phyloP scores from a whole-genome alignment of 1,284 basidiomycete genomes.

The Ceratobasidium theobromae region DNA sequence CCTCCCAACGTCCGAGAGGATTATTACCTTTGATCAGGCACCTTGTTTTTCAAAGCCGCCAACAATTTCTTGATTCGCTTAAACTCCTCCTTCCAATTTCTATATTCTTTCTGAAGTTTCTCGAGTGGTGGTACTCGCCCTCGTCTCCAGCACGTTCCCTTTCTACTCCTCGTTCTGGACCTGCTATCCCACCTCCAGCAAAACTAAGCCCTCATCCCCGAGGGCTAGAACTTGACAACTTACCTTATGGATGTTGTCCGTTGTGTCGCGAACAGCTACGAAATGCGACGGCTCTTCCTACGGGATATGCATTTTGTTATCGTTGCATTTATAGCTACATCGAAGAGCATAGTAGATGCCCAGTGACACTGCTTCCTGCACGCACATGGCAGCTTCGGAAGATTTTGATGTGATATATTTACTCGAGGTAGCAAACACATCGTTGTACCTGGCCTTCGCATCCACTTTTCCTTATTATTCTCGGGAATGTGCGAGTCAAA shows the following conservation, averaged over 20 bases:
- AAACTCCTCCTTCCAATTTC: constrained; percentile 85
- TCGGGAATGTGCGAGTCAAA: constrained; percentile 7
- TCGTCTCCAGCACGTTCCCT: constrained; percentile 79
- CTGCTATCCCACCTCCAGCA: constrained; percentile 71
- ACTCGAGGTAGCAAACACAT: neutral
- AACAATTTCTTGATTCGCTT: constrained; percentile 69
- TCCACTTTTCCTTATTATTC: constrained; percentile 12
- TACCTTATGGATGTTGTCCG: constrained; percentile 79
- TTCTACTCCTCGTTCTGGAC: constrained; percentile 54
- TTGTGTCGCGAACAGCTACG: constrained; percentile 74
- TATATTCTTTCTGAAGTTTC: constrained; percentile 95
- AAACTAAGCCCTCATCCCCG: constrained; percentile 71
- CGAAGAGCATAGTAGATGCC: constrained; percentile 76
- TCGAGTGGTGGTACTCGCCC: constrained; percentile 99
- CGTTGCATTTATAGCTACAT: constrained; percentile 87
- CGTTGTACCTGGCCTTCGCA: constrained; percentile 8
- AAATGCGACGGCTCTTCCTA: constrained; percentile 89
- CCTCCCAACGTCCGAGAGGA: constrained; percentile 18
- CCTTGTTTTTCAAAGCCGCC: constrained; percentile 57
- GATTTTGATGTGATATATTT: constrained; percentile 60
- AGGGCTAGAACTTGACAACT: constrained; percentile 55
- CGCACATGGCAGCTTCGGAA: constrained; percentile 83
- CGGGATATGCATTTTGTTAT: constrained; percentile 96
- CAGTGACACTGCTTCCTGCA: constrained; percentile 78
- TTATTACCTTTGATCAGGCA: constrained; percentile 31